Evolutionary conservation across 2,329 filamentous ascomycete species (phyloP), one percentile per base, ranked within the genome.

Genomic region (Reticulascus tulasneorum): DNA sequence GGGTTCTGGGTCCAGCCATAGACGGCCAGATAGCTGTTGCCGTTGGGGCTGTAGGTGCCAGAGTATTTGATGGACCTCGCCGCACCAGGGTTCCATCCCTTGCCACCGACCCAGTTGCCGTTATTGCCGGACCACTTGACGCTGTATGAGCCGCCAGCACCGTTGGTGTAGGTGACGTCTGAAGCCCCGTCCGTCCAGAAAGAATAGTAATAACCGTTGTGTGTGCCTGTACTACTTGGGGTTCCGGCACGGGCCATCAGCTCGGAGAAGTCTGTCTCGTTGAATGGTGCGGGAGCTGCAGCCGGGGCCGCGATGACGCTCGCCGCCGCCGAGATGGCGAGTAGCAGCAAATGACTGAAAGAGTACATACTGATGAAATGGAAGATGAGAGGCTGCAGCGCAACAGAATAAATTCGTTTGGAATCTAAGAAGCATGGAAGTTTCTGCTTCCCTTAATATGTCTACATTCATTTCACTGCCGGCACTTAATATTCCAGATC

Each of bases 91-190:
- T 67, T 67, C 73, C 75, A 79, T 24, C 76, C 75, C 56, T 77
- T 79, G 21, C 75, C 76, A 39, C 62, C 71, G 21, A 77, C 73
- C 29, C 76, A 70, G 60, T 77, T 74, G 22, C 71, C 72, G 17
- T 53, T 56, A 29, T 61, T 60, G 4, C n/a, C n/a, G n/a, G 38
- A 37, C 73, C 72, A 77, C 23, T 46, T 48, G 1, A 69, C 59
- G 22, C 48, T 62, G 58, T 74, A 75, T 19, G 56, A 49, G 2
- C 69, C 70, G 4, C 46, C 59, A 6, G 49, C 47, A 3, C 59
- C 59, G 50, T 73, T 73, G 35, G 49, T 66, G 52, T 58, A 59
- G 20, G 56, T 63, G 9, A 69, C 66, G 12, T 47, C 49, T 15
- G 59, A 64, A 28, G 56, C 63, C 2, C 62, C 64, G 27, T 72